These are phyloP conservation scores for Reutealis trisperma DNA, from an alignment of 345 rosid genomes.

Conservation along the genomic window DNA sequence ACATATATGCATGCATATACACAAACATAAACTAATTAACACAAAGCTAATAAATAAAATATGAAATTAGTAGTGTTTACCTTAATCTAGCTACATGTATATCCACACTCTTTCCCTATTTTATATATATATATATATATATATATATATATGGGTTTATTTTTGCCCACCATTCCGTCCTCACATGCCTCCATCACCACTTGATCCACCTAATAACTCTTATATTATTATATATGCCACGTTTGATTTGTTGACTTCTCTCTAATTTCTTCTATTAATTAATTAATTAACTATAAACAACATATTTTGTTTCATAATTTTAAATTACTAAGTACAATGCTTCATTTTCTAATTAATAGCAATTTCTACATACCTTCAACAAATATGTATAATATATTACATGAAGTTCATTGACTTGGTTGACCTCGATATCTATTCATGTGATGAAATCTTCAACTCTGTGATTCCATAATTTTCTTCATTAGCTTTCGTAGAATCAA, in stretches of 20 bases:
- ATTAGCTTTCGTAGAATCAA: neutral
- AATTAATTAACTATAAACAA: neutral
- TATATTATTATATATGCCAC: neutral
- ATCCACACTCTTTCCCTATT: too few species aligned
- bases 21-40: too few species aligned
- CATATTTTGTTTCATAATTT: neutral
- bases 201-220: neutral
- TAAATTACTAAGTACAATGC: too few species aligned
- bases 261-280: neutral
- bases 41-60: too few species aligned
- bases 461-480: neutral
- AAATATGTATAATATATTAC: neutral
- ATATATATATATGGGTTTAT: too few species aligned
- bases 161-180: neutral
- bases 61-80: too few species aligned
- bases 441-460: constrained; percentile 7
- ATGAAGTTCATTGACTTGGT: constrained; percentile 40
- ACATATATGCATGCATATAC: too few species aligned
- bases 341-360: too few species aligned
- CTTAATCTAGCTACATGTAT: too few species aligned
- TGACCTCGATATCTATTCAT: constrained; percentile 38
- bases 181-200: neutral
- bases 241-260: neutral
- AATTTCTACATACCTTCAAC: too few species aligned
- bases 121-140: too few species aligned